Conservation (phyloP, 2,329 filamentous ascomycete species). For the Didymella keratinophila region DNA sequence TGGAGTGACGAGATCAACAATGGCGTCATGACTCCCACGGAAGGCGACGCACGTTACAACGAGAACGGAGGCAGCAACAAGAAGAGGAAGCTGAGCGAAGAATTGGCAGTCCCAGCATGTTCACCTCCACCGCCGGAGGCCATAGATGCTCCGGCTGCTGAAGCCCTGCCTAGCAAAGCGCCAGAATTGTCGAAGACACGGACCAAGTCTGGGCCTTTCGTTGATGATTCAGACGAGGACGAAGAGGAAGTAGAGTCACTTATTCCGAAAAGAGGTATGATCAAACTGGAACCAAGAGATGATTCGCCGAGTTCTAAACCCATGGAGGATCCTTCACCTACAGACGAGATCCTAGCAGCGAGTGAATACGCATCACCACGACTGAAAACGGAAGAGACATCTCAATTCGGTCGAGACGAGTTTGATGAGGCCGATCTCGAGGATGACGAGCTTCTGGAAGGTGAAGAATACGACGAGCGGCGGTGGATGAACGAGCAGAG, state of each 20-base stretch:
- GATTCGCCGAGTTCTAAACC: slow-evolving; percentile 32
- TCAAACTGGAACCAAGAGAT: slow-evolving; percentile 21
- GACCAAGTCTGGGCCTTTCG: slow-evolving; percentile 66
- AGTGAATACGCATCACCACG: slow-evolving; percentile 26
- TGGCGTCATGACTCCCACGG: slow-evolving; percentile 24
- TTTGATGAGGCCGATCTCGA: slow-evolving; percentile 65
- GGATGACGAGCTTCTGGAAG: slow-evolving; percentile 65
- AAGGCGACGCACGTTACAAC: slow-evolving; percentile 51
- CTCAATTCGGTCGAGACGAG: slow-evolving; percentile 55
- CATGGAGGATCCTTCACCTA: slow-evolving; percentile 23
- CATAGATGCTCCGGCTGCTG: slow-evolving; percentile 3
- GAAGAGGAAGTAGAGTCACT: slow-evolving; percentile 30
- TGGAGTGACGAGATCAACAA: slow-evolving; percentile 42
- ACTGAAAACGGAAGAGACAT: slow-evolving; percentile 60
- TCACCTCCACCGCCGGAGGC: slow-evolving; percentile 38
- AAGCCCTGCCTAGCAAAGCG: slow-evolving; percentile 10
- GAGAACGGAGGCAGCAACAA: slow-evolving; percentile 55
- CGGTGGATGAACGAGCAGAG: slow-evolving; percentile 78
- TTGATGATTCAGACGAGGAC: slow-evolving; percentile 73
- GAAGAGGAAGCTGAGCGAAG: slow-evolving; percentile 49
- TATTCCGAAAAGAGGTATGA: slow-evolving; percentile 34
- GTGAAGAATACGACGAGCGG: slow-evolving; percentile 61
- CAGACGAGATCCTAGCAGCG: slow-evolving; percentile 20
- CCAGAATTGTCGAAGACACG: slow-evolving; percentile 30
- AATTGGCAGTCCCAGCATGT: slow-evolving; percentile 51